Percentiles rank a stretch among this genome's conserved stretches.
phyloP scores from a whole-genome alignment of 202 grass and related monocot genomes.

The Dendrocalamus latiflorus region DNA sequence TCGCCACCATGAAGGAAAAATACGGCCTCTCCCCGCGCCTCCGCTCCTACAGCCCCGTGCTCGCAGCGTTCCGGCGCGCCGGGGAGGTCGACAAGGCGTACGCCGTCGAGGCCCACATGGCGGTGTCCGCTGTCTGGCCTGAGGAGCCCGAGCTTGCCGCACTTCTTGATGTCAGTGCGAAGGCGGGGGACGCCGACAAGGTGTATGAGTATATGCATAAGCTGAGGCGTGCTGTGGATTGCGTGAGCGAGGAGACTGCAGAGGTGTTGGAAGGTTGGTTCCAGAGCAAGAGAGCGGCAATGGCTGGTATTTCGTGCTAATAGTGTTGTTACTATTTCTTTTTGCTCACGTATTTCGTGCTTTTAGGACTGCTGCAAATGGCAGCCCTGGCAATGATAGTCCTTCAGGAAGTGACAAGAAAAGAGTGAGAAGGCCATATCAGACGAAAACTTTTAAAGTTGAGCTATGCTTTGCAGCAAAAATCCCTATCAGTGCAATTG shows the following conservation, averaged over 20 bases:
- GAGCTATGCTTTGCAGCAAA: no score
- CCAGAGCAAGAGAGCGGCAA: not conserved
- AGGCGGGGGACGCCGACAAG: constrained; percentile 38
- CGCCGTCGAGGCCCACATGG: constrained; percentile 64
- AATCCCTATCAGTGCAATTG: no score
- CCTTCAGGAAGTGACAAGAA: no score
- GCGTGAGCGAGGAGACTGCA: constrained; percentile 28
- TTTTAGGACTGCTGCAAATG: no score
- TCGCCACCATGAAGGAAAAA: constrained; percentile 59
- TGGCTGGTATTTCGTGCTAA: no score
- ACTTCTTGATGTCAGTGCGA: constrained; percentile 52
- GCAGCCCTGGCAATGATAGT: no score
- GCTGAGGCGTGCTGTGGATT: constrained; percentile 42
- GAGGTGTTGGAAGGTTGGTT: constrained; percentile 60
- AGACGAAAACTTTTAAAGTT: no score
- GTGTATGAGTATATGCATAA: constrained; percentile 80
- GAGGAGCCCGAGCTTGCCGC: constrained; percentile 66
- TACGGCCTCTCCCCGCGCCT: constrained; percentile 56
- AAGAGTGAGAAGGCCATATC: no score
- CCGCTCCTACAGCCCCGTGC: constrained; percentile 70
- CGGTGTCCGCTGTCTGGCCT: constrained; percentile 39
- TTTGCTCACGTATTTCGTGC: no score
- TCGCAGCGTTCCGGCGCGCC: constrained; percentile 48
- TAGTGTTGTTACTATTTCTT: no score
- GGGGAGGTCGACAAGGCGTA: constrained; percentile 62